Base-by-base conservation (phyloP, 306 rosid species). In the Glycine tomentella region DNA sequence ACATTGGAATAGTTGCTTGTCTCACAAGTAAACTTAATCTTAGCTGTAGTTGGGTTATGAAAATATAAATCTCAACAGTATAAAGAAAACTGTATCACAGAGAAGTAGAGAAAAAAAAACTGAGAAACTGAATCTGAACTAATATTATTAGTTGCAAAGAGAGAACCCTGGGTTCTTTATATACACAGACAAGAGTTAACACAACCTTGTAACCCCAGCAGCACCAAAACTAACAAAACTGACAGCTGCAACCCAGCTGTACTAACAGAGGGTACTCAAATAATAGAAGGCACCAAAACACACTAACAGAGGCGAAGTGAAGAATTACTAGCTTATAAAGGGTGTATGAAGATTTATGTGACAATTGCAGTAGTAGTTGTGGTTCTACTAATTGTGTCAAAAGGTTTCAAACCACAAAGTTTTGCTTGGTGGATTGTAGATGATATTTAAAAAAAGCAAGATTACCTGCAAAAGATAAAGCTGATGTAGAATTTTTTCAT, bases 21-120 rank as follows among this genome's bases (percentile, higher is more conserved):
- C 10, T 63, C 56, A 44, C 31, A 42, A 10, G 68, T 74, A 52
- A 31, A 75, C 58, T 59, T 59, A n/a, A n/a, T n/a, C n/a, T n/a
- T n/a, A n/a, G n/a, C n/a, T n/a, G n/a, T n/a, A 45, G n/a, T 75
- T 36, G 42, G 46, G 25, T 45, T 31, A 59, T 25, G 58, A 74
- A 57, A 17, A 58, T 40, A 74, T 7, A 16, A 57, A 58, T 25
- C 31, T 25, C 31, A 40, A 67, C 1, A 3, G 40, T 16, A 36
- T 16, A 61, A 73, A 38, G 16, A 73, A 69, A 61, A 9, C 13
- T 31, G 40, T 59, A 59, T 7, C 3, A 13, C 7, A 25, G 0
- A 16, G 14, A 56, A 25, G 31, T 25, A 25, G 31, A 25, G 38
- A n/a, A 34, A 34, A 34, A 4, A 34, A 34, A 34, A 34, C 38